Base-by-base conservation (phyloP, 805 yeast species). In the Candida chilensis region DNA sequence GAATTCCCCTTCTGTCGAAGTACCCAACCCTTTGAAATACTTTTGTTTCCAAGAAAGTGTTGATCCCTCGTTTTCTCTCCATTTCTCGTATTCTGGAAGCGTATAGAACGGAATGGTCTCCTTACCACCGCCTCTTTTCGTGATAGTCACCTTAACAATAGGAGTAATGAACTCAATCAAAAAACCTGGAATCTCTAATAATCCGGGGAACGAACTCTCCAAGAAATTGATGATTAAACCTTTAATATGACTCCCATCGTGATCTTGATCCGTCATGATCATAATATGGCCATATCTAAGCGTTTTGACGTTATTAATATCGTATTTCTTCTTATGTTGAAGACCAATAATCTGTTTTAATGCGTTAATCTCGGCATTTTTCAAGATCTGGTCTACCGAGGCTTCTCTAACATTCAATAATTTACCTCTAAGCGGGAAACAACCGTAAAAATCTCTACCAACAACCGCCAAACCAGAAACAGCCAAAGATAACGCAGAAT, bases 191-290 rank as follows among this genome's bases (percentile, higher is more conserved):
- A 90, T 71, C 35, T 80, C 82, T 18, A 92, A 62, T 40, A 92
- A 60, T 2, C 97, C 98, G 1, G 97, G 97, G 61, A 92, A 92
- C 19, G 95, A 81, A 4, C 90, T 72, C 53, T 90, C 97, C 35
- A 92, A 60, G 47, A 92, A 92, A 52, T 92, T 92, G 47, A 92
- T 92, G 34, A 92, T 73, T 41, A 92, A 69, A 40, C 98, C 98
- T 52, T 92, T 92, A 52, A 92, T 92, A 63, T 92, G 98, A 12
- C 95, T 82, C 37, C 98, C 98, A 68, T 92, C 98, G 44, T 88
- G 95, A 85, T 92, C 98, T 60, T 92, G 98, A 81, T 92, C 98
- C 5, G 98, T 87, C 97, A 92, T 92, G 50, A 92, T 87, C 97
- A 92, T 92, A 30, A 92, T 71, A 52, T 87, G 95, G 21, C 98